Evolutionary conservation across 1,284 basidiomycete genomes (phyloP), one percentile per base, ranked within the genome.

Genomic region (Microbotryomycetes sp.): DNA sequence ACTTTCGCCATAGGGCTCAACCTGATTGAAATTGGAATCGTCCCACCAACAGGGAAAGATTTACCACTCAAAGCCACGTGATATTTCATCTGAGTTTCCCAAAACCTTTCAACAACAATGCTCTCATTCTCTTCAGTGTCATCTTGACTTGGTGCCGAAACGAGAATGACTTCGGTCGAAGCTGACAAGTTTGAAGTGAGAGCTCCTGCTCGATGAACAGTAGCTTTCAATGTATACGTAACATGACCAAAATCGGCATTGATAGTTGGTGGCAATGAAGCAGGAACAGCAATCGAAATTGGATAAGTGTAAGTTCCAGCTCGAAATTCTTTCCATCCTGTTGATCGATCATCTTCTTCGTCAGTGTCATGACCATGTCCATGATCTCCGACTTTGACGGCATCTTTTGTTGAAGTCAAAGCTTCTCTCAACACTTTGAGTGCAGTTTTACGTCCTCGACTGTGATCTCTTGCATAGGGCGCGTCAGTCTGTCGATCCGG

Each of bases 231-330:
- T 52, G 80, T 80, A 85, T 96, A 97, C 2, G 76, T 75, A 25
- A 96, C 85, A 9, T 83, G 82, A 16, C 92, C 93, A 72, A 85
- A 89, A 59, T 88, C 84, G 66, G 86, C 86, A 56, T 82, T 81
- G 61, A 96, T 79, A 0, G 86, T 86, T 0, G 94, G 90, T 3
- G 92, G 91, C 3, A 88, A 81, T 62, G 84, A 82, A 3, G 84
- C 80, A 0, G 93, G 91, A 53, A 98, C 84, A 4, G 86, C 81
- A 75, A 97, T 90, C 22, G 88, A 89, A 71, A 98, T 89, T 1
- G 93, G 92, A 75, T 92, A 98, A 48, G 87, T 92, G 75, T 97
- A 97, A 5, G 85, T 87, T n/a, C 91, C 90, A 88, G 70, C 23
- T 59, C 86, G 84, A 76, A 97, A 94, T 75, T 96, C 87, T 71